Evolutionary conservation across 805 yeast species (phyloP).

Genomic region (Candida manassasensis): DNA sequence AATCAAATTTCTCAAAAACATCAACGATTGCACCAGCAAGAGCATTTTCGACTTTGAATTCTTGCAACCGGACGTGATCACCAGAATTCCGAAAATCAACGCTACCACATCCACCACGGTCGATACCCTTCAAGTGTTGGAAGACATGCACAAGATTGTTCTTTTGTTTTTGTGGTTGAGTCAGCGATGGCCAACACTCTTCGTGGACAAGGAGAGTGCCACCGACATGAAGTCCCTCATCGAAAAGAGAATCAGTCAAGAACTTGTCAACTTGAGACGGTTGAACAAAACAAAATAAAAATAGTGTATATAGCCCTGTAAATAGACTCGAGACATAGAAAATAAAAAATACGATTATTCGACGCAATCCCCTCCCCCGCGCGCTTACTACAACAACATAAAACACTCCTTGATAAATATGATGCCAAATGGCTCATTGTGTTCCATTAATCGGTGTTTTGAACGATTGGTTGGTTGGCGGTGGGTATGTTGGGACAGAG

Average conservation of each 20-base stretch:
- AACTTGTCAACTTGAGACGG: constrained; percentile 30
- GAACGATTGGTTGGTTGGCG: no score
- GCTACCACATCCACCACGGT: constrained; percentile 18
- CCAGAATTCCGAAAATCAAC: constrained; percentile 15
- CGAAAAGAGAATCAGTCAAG: constrained; percentile 56
- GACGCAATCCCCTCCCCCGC: no score
- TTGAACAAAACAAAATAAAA: constrained; percentile 11
- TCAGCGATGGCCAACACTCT: constrained; percentile 78
- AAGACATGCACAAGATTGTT: constrained; percentile 62
- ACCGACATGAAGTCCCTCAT: constrained; percentile 61
- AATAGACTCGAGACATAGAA: no score
- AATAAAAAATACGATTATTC: no score
- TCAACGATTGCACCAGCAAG: constrained; percentile 50
- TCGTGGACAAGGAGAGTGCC: constrained; percentile 75
- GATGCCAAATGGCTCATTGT: no score
- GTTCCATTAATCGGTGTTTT: no score
- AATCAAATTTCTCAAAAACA: constrained; percentile 45
- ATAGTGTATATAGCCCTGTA: no score
- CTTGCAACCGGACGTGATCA: constrained; percentile 22
- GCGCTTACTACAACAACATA: no score
- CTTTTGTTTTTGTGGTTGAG: constrained; percentile 79
- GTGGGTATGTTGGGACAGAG: no score
- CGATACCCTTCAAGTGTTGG: constrained; percentile 36
- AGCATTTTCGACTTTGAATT: constrained; percentile 51
- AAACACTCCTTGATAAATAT: no score